A percentile compares a stretch with the other conserved stretches of the same genome.
These are phyloP conservation scores for Neurospora sp. DNA, from an alignment of 495 filamentous ascomycete species.

Conservation along the genomic window DNA sequence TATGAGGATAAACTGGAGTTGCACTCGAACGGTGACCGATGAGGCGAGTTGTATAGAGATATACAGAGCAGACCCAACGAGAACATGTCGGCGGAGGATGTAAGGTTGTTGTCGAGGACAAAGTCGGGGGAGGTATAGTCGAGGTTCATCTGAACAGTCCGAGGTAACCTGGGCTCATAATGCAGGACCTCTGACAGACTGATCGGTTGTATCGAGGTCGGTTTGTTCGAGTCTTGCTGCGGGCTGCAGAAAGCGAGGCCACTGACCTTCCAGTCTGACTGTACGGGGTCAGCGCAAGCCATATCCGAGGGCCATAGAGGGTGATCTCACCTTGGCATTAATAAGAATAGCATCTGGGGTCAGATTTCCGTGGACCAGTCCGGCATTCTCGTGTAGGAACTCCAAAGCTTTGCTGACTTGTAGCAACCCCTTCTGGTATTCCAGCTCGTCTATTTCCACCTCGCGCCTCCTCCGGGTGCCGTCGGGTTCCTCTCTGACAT, in stretches of 20 bases:
- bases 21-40: constrained; percentile 72
- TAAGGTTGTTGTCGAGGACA: constrained; percentile 74
- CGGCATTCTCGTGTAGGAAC: constrained; percentile 93
- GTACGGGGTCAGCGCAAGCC: constrained; percentile 11
- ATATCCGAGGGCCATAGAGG: not conserved
- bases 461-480: constrained; percentile 67
- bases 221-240: constrained; percentile 54
- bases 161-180: constrained; percentile 72
- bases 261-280: constrained; percentile 97
- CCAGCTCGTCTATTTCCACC: constrained; percentile 90
- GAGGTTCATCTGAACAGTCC: constrained; percentile 75
- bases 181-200: constrained; percentile 75
- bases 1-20: constrained; percentile 69
- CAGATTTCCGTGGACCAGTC: constrained; percentile 84
- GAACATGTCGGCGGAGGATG: constrained; percentile 76
- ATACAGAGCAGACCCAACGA: constrained; percentile 82
- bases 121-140: constrained; percentile 95
- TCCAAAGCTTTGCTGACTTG: constrained; percentile 91
- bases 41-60: constrained; percentile 86
- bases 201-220: constrained; percentile 61
- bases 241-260: constrained; percentile 83
- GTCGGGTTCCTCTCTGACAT: constrained; percentile 70
- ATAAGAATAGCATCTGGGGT: constrained; percentile 92
- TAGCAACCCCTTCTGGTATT: constrained; percentile 90
- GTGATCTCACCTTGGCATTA: constrained; percentile 66